Base-by-base conservation (phyloP, 768 basidiomycete species). In the Rhodosporidiobolus odoratus region DNA sequence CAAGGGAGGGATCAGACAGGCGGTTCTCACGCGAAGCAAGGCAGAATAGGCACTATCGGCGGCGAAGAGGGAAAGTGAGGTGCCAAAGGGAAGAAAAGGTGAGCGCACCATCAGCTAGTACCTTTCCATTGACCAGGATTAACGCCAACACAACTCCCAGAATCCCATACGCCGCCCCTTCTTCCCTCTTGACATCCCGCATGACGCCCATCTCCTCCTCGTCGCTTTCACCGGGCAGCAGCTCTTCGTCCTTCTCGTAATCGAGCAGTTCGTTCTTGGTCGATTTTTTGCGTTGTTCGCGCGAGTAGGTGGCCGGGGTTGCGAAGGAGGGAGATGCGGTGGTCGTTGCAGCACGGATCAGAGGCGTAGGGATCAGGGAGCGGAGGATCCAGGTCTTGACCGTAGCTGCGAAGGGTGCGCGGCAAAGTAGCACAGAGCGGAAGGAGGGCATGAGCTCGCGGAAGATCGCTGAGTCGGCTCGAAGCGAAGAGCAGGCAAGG, bases 311-410 rank as follows among this genome's bases (percentile, higher is more conserved):
- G 27, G 13, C 19, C 1, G 23, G 47, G 27, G n/a, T 12, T 52
- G 32, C 23, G 71, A 63, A 76, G 75, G 27, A 81, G 13, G 25
- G 6, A 54, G 43, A 56, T 38, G 41, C 40, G 32, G 32, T 30
- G 17, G 64, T 50, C 2, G 61, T 50, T 32, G 69, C 32, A 16
- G 47, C 34, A 5, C 62, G 67, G 2, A 71, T 21, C 19, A 71
- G 50, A 10, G 78, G 71, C 0, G 85, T 79, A 64, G 90, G 81
- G 23, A 96, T 83, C 1, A 78, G 81, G 2, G 92, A 93, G 56
- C 92, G 88, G 25, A 96, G 82, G 53, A 94, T 89, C 78, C 89
- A 98, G 10, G 86, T 86, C 76, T 90, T 92, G 2, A 89, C 86
- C 2, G 89, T 86, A 4, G 83, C 76, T 9, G 85, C 54, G 25